Evolutionary conservation across 345 rosid genomes (phyloP).

Genomic region (Bretschneidera sinensis): DNA sequence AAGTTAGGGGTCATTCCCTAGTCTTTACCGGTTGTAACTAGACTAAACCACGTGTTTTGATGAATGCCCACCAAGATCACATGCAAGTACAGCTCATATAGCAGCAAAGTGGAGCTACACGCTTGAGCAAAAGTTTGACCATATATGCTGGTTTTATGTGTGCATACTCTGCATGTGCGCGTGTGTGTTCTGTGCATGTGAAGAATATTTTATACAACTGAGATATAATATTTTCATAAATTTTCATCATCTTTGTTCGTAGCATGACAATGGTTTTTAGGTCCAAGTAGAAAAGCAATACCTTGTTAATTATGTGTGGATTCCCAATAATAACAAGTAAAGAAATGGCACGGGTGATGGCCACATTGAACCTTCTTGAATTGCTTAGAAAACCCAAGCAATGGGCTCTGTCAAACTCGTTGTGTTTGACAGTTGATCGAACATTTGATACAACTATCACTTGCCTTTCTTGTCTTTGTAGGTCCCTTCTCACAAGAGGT

Average conservation of each 20-base stretch:
- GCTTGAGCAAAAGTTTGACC: neutral
- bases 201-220: neutral
- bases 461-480: conserved; percentile 90
- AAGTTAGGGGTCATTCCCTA: no score
- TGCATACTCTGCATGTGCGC: no score
- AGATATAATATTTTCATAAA: neutral
- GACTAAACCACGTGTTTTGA: no score
- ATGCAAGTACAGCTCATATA: no score
- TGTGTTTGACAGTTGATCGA: conserved; percentile 79
- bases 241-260: neutral
- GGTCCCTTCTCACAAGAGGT: no score
- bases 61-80: no score
- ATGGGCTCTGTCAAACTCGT: conserved; percentile 59
- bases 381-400: conserved; percentile 81
- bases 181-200: no score
- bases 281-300: conserved; percentile 17
- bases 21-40: no score
- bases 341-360: conserved; percentile 80
- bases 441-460: conserved; percentile 84
- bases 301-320: conserved; percentile 81
- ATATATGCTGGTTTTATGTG: neutral
- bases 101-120: neutral
- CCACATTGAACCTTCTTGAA: conserved; percentile 85
- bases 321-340: conserved; percentile 72
- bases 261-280: neutral